Base-by-base conservation (phyloP, 2,329 filamentous ascomycete species). In the Colletotrichum phormii region DNA sequence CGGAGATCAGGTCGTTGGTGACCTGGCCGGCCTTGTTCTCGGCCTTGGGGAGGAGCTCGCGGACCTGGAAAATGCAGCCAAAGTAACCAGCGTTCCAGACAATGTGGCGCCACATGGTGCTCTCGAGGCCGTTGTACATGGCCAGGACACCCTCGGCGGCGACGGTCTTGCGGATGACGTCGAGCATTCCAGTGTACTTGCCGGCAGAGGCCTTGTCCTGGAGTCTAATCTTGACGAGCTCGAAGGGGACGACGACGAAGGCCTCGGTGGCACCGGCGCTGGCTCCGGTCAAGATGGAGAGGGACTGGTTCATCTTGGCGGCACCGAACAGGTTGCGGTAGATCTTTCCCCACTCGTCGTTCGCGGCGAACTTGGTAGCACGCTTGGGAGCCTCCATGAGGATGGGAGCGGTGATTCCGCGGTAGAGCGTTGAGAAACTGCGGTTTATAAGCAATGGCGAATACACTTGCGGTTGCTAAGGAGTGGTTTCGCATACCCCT, bases 281-380 rank as follows among this genome's bases (percentile, higher is more conserved):
- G 42, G 97, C 97, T 78, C 97, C 97, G 4, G 97, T 99, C 64
- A 99, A 90, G 76, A 98, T 90, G 29, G 97, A 97, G 72, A 99
- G 90, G 1, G 91, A 90, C 86, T 99, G 97, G 80, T 90, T 98
- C 92, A 97, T 97, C 86, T 98, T 94, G 69, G 90, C 84, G 68
- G 93, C 88, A 76, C 94, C 95, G 81, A 99, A 98, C 63, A 93
- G 82, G 77, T 93, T 93, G 81, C 95, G 94, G 88, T 97, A 99
- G 85, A 98, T 90, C 84, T 95, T 91, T 79, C 97, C 97, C 97
- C 97, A 99, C 83, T 96, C 94, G 83, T 99, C 97, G 85, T 99
- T 99, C 85, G 97, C 97, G 59, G 97, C 96, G 85, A 99, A 99
- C 85, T 99, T 99, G 87, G 95, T 98, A 55, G 96, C 96, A 86